Base-by-base conservation (phyloP, 2,329 filamentous ascomycete species). In the Colletotrichum incanum region DNA sequence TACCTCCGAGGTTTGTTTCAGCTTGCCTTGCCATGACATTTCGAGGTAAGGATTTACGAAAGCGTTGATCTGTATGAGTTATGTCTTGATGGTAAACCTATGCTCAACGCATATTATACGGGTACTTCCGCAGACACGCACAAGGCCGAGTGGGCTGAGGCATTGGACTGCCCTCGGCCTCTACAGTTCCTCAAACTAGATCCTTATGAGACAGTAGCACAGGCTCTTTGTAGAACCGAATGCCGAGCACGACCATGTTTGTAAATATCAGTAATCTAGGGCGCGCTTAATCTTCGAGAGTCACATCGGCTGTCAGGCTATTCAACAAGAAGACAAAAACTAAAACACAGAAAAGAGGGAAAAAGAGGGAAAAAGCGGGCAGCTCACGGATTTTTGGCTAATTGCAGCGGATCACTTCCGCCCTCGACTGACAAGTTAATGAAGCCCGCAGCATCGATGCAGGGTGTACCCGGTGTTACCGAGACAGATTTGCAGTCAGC, bases 321-420 rank as follows among this genome's bases (percentile, higher is more conserved):
- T 37, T 37, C 34, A 31, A 31, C 2, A 12, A 47, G n/a, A 11
- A 23, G n/a, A 20, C 1, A 12, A 20, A 23, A 49, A 49, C 12
- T 37, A 7, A 26, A 26, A 16, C 11, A 49, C 26, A 6, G 5
- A 14, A 26, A 4, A 26, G 6, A 12, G 12, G 3, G 14, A 2
- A 14, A 49, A 3, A 2, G 8, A 2, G 18, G 23, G 11, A 3
- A 26, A 1, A 0, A 2, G 0, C 11, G 3, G 34, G 34, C 11
- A 37, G 34, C 23, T 14, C n/a, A 3, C 1, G 5, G 47, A n/a
- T 11, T 26, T 16, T 7, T 23, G 6, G 12, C 47, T n/a, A 49
- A 26, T 7, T 2, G 47, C 14, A 6, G n/a, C 23, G 14, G 47
- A 14, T 9, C 11, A 6, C 5, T 47, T 47, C n/a, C 20, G n/a